Base-by-base conservation (phyloP, 1,139 yeast species). In the Komagataea norvegica region DNA sequence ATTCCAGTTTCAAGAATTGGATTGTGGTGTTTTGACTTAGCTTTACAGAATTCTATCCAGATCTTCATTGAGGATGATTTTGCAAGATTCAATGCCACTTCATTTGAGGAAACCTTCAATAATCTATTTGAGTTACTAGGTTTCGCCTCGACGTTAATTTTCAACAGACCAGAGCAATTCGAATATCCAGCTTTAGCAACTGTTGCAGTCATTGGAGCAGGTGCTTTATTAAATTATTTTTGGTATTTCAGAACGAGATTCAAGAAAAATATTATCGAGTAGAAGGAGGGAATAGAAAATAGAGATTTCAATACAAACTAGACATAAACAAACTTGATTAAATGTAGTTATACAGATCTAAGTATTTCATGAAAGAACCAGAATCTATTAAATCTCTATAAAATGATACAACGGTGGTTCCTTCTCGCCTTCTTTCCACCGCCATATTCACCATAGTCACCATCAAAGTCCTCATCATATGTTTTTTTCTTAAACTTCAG, bases 1-100 rank as follows among this genome's bases (percentile, higher is more conserved):
- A 60, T 60, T 14, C 57, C 62, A 7, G 33, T 62, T n/a, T 57
- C 64, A 13, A 50, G 68, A 11, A 42, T 64, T 19, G 68, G 68
- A 1, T 49, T 64, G 5, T 64, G 68, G 68, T 67, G 68, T 13
- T 62, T 60, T 45, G 67, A 63, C 39, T 48, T 63, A 17, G 46
- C 64, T 13, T 53, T 57, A 3, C 66, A 62, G 40, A 49, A 58
- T 21, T 49, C 55, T 13, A 51, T 64, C 20, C 65, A 60, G 33
- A 48, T 57, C 15, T 52, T 53, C 25, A 61, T 62, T 22, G 54
- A 49, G 13, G 50, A 51, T 28, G 55, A 51, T 6, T 37, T 42
- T 24, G 45, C 51, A 18, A 49, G 67, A 21, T 62, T 62, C 19
- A 44, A 48, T 15, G 64, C 59, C 26, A 59, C 67, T 5, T 46